A percentile compares a stretch with the other conserved stretches of the same genome.
phyloP scores from a whole-genome alignment of 2,329 filamentous ascomycete genomes.

The Mycosphaerelloides madeirae region DNA sequence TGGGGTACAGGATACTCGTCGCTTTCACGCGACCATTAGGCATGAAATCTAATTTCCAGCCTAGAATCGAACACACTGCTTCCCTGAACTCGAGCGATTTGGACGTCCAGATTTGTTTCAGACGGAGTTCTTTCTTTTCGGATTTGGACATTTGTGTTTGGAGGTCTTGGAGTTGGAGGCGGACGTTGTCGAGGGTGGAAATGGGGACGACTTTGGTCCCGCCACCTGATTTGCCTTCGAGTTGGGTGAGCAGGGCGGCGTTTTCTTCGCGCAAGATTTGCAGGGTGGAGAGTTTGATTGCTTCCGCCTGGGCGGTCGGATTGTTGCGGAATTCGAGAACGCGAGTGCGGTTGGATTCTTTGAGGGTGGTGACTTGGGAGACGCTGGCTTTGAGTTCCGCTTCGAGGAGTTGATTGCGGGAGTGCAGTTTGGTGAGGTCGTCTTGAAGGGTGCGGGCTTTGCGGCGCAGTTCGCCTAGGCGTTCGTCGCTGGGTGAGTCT shows the following conservation, averaged over 20 bases:
- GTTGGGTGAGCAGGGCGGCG: constrained; percentile 63
- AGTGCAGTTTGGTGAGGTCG: constrained; percentile 65
- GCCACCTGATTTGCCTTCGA: constrained; percentile 45
- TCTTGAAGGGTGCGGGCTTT: constrained; percentile 85
- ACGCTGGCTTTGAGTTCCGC: constrained; percentile 68
- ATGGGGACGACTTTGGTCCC: constrained; percentile 64
- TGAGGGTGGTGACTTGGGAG: constrained; percentile 65
- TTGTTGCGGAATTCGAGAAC: constrained; percentile 86
- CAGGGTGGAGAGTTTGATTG: constrained; percentile 76
- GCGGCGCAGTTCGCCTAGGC: constrained; percentile 75
- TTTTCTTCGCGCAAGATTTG: constrained; percentile 78
- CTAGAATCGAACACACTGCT: constrained; percentile 83
- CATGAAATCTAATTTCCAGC: constrained; percentile 93
- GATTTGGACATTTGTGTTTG: constrained; percentile 51
- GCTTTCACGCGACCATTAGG: constrained; percentile 96
- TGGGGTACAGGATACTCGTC: constrained; percentile 75
- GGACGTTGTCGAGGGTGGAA: constrained; percentile 68
- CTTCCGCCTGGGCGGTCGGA: constrained; percentile 79
- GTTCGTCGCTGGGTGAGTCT: constrained; percentile 58
- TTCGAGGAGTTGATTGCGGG: constrained; percentile 64
- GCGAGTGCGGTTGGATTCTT: constrained; percentile 69
- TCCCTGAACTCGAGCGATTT: constrained; percentile 95
- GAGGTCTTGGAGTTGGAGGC: constrained; percentile 65
- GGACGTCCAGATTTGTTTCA: constrained; percentile 87
- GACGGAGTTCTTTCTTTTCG: constrained; percentile 76